Evolutionary conservation across 2,329 filamentous ascomycete genomes (phyloP).

Genomic region (Venturia asperata): DNA sequence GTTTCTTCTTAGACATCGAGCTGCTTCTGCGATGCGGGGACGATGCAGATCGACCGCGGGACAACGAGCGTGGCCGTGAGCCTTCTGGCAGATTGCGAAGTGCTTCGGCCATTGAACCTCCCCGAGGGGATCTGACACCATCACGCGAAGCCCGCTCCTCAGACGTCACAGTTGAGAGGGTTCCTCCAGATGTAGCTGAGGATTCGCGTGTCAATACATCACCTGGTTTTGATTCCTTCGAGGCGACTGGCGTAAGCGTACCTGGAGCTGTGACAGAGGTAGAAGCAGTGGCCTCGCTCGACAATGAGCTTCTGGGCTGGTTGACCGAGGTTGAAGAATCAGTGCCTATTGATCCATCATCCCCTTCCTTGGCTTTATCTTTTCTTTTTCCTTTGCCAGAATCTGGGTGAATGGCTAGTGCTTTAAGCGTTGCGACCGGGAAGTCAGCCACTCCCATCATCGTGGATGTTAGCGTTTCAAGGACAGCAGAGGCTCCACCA

Average conservation of each 20-base stretch:
- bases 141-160: background rate
- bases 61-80: slow-evolving; percentile 15
- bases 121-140: slow-evolving; percentile 11
- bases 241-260: background rate
- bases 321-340: slow-evolving; percentile 21
- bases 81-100: slow-evolving; percentile 15
- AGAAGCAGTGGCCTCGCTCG: slow-evolving; percentile 1
- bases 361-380: slow-evolving; percentile 10
- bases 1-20: slow-evolving; percentile 8
- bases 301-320: slow-evolving; percentile 22
- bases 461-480: slow-evolving; percentile 76
- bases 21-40: slow-evolving; percentile 10
- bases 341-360: slow-evolving; percentile 5
- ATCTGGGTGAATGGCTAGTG: slow-evolving; percentile 40
- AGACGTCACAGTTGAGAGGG: background rate
- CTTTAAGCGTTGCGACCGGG: slow-evolving; percentile 48
- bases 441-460: slow-evolving; percentile 76
- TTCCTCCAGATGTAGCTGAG: background rate
- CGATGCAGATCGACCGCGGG: slow-evolving; percentile 1
- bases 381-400: slow-evolving; percentile 24
- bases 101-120: slow-evolving; percentile 17
- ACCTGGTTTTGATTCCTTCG: background rate
- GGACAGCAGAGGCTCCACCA: slow-evolving; percentile 61
- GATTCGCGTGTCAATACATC: background rate
- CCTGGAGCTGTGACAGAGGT: background rate